Evolutionary conservation across 2,329 filamentous ascomycete species (phyloP).

Genomic region (Fusarium coffeatum): DNA sequence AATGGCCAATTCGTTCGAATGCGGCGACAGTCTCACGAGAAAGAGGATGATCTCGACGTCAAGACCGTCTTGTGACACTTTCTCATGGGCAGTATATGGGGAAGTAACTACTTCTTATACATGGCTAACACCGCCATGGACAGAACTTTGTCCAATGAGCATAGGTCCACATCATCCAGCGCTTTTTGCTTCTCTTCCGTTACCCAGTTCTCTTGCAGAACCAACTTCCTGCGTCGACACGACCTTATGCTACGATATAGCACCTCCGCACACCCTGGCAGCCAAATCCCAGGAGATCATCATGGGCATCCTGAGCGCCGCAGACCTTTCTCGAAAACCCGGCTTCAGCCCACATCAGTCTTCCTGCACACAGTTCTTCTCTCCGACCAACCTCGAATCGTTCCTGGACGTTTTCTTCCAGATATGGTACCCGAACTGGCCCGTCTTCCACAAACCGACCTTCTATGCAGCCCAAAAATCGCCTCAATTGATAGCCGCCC

Average conservation of each 20-base stretch:
- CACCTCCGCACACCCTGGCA: rapidly evolving
- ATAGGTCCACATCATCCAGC: not conserved
- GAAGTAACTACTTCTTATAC: not conserved
- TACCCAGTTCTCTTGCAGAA: rapidly evolving
- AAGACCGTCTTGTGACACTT: not conserved
- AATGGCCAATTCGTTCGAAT: conserved; percentile 17
- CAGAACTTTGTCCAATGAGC: not conserved
- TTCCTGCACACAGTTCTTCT: conserved; percentile 22
- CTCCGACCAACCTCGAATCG: conserved; percentile 15
- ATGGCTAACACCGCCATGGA: not conserved
- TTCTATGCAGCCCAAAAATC: conserved; percentile 1
- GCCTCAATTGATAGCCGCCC: conserved; percentile 4
- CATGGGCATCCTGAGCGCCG: rapidly evolving
- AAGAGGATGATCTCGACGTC: not conserved
- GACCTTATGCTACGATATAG: rapidly evolving
- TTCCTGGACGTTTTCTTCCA: conserved; percentile 20
- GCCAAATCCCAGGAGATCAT: not conserved
- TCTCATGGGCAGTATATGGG: not conserved
- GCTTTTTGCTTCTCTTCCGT: rapidly evolving
- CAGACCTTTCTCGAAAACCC: not conserved
- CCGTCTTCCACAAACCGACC: conserved; percentile 19
- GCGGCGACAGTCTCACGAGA: not conserved
- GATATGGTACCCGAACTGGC: conserved; percentile 34
- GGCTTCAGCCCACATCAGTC: not conserved
- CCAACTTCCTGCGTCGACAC: not conserved